Percentiles rank a stretch among this genome's conserved stretches.
phyloP scores from a whole-genome alignment of 495 filamentous ascomycete species.

The Penicillium angulare region DNA sequence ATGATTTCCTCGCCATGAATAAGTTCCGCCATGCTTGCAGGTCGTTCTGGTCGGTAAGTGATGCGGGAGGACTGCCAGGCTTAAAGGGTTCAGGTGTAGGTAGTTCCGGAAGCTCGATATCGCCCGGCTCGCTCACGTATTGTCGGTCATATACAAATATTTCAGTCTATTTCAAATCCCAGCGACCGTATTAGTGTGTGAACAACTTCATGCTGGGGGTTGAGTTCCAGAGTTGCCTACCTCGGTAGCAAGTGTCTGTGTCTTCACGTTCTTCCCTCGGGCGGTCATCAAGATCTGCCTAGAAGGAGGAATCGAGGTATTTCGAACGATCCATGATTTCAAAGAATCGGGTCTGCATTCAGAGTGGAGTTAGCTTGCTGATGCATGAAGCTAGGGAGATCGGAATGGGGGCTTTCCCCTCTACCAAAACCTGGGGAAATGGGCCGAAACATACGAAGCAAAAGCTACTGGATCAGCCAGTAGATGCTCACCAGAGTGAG shows the following conservation, averaged over 20 bases:
- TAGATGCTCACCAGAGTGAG: constrained; percentile 83
- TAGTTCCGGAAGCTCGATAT: constrained; percentile 52
- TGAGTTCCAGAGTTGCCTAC: constrained; percentile 40
- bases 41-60: constrained; percentile 67
- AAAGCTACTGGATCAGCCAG: constrained; percentile 67
- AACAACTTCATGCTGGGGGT: not conserved
- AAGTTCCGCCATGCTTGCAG: constrained; percentile 79
- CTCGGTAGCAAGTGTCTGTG: constrained; percentile 72
- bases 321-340: constrained; percentile 63
- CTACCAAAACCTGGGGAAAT: constrained; percentile 1
- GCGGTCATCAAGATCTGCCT: constrained; percentile 80
- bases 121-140: constrained; percentile 46
- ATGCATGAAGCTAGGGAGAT: not conserved
- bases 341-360: constrained; percentile 66
- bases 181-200: not conserved
- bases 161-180: constrained; percentile 58
- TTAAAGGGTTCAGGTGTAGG: constrained; percentile 58
- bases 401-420: constrained; percentile 5
- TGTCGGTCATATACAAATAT: constrained; percentile 84
- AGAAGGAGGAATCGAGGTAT: constrained; percentile 62
- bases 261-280: constrained; percentile 76
- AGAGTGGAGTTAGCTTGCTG: constrained; percentile 19
- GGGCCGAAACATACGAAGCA: constrained; percentile 57
- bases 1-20: constrained; percentile 68
- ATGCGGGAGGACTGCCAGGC: constrained; percentile 65